phyloP scores from a whole-genome alignment of 768 basidiomycete species.

The Tylopilus plumbeoviolaceoides region DNA sequence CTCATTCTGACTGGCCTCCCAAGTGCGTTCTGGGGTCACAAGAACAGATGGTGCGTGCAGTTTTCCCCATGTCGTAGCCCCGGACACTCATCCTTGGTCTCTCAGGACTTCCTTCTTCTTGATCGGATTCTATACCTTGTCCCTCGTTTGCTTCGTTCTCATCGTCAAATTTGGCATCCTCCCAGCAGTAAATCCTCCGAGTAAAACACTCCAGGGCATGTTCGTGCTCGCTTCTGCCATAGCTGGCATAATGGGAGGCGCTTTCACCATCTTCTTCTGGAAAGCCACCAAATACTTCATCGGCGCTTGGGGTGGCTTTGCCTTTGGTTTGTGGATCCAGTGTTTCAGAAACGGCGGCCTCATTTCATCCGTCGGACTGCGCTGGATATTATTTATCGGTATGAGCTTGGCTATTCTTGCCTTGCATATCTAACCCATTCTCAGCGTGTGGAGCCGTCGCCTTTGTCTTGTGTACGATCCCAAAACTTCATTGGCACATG shows the following conservation, averaged over 20 bases:
- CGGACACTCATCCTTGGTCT: constrained; percentile 11
- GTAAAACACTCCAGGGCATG: constrained; percentile 75
- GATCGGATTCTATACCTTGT: constrained; percentile 85
- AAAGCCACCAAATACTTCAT: constrained; percentile 79
- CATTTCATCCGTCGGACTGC: constrained; percentile 68
- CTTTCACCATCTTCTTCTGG: constrained; percentile 88
- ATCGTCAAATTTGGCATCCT: constrained; percentile 87
- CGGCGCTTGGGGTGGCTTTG: constrained; percentile 66
- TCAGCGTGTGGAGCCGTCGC: constrained; percentile 69
- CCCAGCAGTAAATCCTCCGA: constrained; percentile 79
- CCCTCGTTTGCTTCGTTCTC: constrained; percentile 82
- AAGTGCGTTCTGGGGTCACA: constrained; percentile 89
- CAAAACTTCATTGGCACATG: constrained; percentile 83
- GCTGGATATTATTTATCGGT: constrained; percentile 92
- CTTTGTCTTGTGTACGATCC: constrained; percentile 81
- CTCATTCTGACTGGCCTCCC: constrained; percentile 89
- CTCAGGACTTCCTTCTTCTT: constrained; percentile 90
- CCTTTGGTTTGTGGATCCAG: constrained; percentile 83
- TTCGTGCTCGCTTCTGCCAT: constrained; percentile 81
- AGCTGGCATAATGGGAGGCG: constrained; percentile 82
- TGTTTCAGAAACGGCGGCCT: constrained; percentile 80
- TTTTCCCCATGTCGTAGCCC: neutral
- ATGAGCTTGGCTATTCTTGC: constrained; percentile 21
- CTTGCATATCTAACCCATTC: constrained; percentile 13
- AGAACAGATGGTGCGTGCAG: constrained; percentile 79